Base-by-base conservation (phyloP, 345 rosid species). In the Mallotus nudiflorus region DNA sequence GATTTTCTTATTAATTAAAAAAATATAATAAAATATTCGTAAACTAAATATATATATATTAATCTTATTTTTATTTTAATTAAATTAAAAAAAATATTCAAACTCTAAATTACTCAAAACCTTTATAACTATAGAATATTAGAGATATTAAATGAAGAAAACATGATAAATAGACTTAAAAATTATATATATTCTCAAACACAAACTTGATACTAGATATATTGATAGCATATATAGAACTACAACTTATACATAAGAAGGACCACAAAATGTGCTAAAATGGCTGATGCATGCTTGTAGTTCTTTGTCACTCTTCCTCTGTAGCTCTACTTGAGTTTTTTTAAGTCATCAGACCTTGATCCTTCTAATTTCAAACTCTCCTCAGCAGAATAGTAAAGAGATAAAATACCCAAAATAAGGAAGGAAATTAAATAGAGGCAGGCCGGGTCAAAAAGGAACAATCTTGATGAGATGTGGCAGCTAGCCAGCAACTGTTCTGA, bases 171-270 rank as follows among this genome's bases (percentile, higher is more conserved):
- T 2, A 33, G 6, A 33, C n/a, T n/a, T n/a, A 33, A 33, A 33
- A 6, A 33, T 2, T 46, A 45, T 6, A 48, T 9, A 31, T 35
- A 46, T n/a, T 65, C 48, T 49, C 69, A 20, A 52, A 51, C 65
- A 60, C 65, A 6, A 40, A 60, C 28, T 52, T 9, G 13, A 20
- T 48, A 31, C 16, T n/a, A 58, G 10, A 19, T n/a, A 20, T 37
- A 65, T 42, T 28, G 27, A 20, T 10, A 69, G 19, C 49, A 75
- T 56, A 55, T 15, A 71, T 29, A 70, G 49, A 70, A 69, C 58
- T 71, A 68, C 79, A 77, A 70, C 55, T 53, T 65, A 62, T 69
- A 76, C 29, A 18, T 50, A 66, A 73, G 31, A 76, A 73, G 60
- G 40, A 50, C 69, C 69, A 61, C 62, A 61, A 69, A 69, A 53